Percentiles rank a stretch among this genome's conserved stretches.
These are phyloP conservation scores for Medicago ruthenica DNA, from an alignment of 306 rosid genomes.

Conservation along the genomic window DNA sequence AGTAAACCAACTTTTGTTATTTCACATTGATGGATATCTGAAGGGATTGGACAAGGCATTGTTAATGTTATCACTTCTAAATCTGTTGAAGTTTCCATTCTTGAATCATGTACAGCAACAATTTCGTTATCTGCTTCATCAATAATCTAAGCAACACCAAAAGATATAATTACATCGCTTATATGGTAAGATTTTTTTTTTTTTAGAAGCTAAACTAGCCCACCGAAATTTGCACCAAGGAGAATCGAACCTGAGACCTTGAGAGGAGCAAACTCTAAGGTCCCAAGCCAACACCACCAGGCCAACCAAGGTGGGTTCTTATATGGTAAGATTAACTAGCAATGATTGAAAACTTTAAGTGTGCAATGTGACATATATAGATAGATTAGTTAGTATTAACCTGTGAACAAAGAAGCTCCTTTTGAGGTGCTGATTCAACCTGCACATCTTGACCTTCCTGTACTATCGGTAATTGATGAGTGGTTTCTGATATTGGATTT, in stretches of 20 bases:
- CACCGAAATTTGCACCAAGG: too few relatives aligned
- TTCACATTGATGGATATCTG: neutral
- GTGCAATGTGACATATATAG: neutral
- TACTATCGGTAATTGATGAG: neutral
- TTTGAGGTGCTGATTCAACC: conserved; percentile 12
- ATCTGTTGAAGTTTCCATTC: conserved; percentile 4
- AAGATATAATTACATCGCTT: neutral
- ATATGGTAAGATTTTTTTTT: too few relatives aligned
- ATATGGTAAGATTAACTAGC: neutral
- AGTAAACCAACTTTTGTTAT: neutral
- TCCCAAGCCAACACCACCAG: too few relatives aligned
- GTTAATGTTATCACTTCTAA: conserved; percentile 4
- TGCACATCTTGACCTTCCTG: neutral
- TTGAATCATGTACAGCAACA: conserved; percentile 6
- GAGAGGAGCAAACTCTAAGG: too few relatives aligned
- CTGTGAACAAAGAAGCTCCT: conserved; percentile 2
- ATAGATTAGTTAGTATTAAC: conserved; percentile 9
- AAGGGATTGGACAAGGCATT: neutral
- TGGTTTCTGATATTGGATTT: conserved; percentile 11
- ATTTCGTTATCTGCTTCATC: conserved; percentile 9
- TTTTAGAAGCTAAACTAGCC: too few relatives aligned
- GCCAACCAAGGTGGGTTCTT: neutral
- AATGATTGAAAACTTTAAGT: neutral
- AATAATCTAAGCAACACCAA: neutral
- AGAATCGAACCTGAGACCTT: too few relatives aligned